Percentiles rank a stretch among this genome's conserved stretches.
Evolutionary conservation across 176 grass and related monocot genomes (phyloP).

Genomic region (Aegilops tauschii): DNA sequence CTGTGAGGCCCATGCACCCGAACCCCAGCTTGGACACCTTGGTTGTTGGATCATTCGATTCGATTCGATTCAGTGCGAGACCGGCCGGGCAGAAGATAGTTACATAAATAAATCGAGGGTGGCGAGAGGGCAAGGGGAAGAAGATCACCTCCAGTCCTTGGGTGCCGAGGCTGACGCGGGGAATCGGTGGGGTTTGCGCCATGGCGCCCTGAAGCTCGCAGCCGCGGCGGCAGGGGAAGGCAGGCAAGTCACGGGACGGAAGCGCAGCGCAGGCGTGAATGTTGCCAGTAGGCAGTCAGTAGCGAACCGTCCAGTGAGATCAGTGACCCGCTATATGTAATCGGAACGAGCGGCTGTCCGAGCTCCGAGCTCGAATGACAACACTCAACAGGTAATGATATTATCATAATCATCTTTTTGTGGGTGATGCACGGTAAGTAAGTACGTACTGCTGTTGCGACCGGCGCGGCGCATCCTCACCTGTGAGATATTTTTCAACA

Average conservation of each 20-base stretch:
- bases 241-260: background rate
- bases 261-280: background rate
- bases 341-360: no score
- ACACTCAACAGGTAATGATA: no score
- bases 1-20: slow-evolving; percentile 65
- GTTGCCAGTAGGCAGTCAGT: no score
- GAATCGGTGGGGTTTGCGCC: slow-evolving; percentile 24
- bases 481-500: no score
- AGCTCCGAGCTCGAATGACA: no score
- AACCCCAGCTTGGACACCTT: slow-evolving; percentile 89
- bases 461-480: no score
- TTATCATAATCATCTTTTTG: no score
- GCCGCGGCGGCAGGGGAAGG: background rate
- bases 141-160: slow-evolving; percentile 46
- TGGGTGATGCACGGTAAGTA: no score
- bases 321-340: no score
- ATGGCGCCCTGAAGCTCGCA: slow-evolving; percentile 25
- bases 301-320: no score
- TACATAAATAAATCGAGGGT: background rate
- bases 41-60: background rate
- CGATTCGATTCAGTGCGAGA: background rate
- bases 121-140: background rate
- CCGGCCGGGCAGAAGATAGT: no score
- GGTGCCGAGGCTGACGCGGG: slow-evolving; percentile 44
- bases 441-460: no score